Base-by-base conservation (phyloP, 345 rosid genomes). In the Aquilaria malaccensis region DNA sequence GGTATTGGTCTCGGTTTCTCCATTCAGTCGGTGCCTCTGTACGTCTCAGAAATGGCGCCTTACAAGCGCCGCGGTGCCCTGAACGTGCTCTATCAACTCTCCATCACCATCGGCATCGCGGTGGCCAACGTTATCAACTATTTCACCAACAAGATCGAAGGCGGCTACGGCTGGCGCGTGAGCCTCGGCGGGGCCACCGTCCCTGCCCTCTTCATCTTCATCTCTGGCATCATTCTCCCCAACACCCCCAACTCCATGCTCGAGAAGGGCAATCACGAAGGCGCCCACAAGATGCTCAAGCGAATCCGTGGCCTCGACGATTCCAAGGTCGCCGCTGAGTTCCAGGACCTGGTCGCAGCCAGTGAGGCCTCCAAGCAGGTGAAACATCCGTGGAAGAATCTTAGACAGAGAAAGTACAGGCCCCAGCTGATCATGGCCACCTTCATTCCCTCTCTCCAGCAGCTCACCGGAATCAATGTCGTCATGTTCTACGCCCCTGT, bases 31-130 rank as follows among this genome's bases (percentile, higher is more conserved):
- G 80, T 79, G 22, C 88, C 85, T 2, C 61, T 83, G 13, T 83
- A 83, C 55, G 76, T 81, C 3, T 81, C 83, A 1, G 88, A 81
- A 63, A 81, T 83, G 84, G 84, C 85, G 10, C 85, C 85, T 0
- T 71, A 71, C n/a, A 76, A 79, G 74, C 63, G 68, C 43, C 64
- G 88, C 32, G 88, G 88, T 32, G 69, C 77, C 1, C 62, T 83
- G 47, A 81, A 81, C 73, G 68, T 77, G 9, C 62, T 76, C 58
- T 83, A 73, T 59, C 82, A 81, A 65, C 62, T 84, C 13, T 67
- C 80, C 13, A 75, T 81, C 54, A 72, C 81, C 10, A 64, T 79
- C 12, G 89, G 89, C 11, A 72, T 83, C 59, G 46, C 79, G 5
- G 62, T 47, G 10, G 89, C 89, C 2, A 81, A 81, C 55, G 56